A percentile compares a stretch with the other conserved stretches of the same genome.
These are phyloP conservation scores for Suhomyces emberorum DNA, from an alignment of 805 yeast species.

Conservation along the genomic window DNA sequence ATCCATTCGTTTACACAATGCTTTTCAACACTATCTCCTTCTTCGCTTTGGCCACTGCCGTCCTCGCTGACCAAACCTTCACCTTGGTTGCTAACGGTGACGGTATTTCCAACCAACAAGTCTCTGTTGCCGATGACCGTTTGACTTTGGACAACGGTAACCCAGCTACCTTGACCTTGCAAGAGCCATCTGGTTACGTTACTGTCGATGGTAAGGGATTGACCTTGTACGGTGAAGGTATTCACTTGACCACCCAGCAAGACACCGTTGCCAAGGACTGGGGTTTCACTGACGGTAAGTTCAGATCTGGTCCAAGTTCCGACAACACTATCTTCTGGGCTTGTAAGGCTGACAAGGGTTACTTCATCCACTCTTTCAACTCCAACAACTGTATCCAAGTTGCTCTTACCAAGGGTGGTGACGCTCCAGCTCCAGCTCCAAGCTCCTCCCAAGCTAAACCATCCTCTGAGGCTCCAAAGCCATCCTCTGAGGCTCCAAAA, in stretches of 20 bases:
- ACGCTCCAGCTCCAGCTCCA: slow-evolving; percentile 18
- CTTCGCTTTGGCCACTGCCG: slow-evolving; percentile 22
- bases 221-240: slow-evolving; percentile 13
- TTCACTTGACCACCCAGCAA: slow-evolving; percentile 11
- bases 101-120: slow-evolving; percentile 16
- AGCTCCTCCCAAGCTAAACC: slow-evolving; percentile 24
- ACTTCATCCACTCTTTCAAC: slow-evolving; percentile 11
- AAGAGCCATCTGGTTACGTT: slow-evolving; percentile 30
- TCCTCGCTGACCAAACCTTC: slow-evolving; percentile 31
- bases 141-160: slow-evolving; percentile 11
- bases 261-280: slow-evolving; percentile 22
- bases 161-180: slow-evolving; percentile 21
- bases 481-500: slow-evolving; percentile 5
- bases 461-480: slow-evolving; percentile 11
- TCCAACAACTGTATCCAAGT: slow-evolving; percentile 18
- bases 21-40: slow-evolving; percentile 16
- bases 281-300: slow-evolving; percentile 24
- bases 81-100: slow-evolving; percentile 26
- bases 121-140: slow-evolving; percentile 11
- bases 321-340: slow-evolving; percentile 21
- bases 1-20: too few relatives aligned
- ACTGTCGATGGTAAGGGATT: slow-evolving; percentile 19
- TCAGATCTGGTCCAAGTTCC: slow-evolving; percentile 19
- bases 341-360: slow-evolving; percentile 19
- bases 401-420: slow-evolving; percentile 18